Evolutionary conservation across 495 filamentous ascomycete genomes (phyloP).

Genomic region (Sphaerosporella brunnea): DNA sequence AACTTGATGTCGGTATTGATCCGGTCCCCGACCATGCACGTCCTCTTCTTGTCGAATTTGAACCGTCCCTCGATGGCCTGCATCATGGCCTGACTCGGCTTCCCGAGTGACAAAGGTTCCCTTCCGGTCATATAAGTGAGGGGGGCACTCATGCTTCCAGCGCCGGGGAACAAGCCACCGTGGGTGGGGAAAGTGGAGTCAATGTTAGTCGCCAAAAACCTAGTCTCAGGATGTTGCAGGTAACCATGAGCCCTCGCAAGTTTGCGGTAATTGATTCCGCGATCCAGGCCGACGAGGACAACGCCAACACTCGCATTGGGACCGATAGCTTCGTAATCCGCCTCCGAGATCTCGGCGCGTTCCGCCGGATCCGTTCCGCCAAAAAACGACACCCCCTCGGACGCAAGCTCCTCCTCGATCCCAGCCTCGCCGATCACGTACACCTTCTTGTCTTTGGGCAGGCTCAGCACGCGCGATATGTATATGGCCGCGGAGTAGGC

Average conservation of each 20-base stretch:
- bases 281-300: conserved; percentile 78
- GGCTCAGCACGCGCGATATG: conserved; percentile 75
- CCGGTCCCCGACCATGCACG: conserved; percentile 94
- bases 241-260: conserved; percentile 69
- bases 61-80: conserved; percentile 95
- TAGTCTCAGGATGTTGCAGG: conserved; percentile 54
- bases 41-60: conserved; percentile 57
- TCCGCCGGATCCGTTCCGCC: conserved; percentile 74
- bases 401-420: conserved; percentile 70
- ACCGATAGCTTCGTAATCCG: conserved; percentile 62
- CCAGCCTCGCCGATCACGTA: conserved; percentile 83
- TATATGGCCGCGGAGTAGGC: conserved; percentile 91
- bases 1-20: conserved; percentile 93
- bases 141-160: conserved; percentile 64
- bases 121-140: conserved; percentile 54
- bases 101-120: conserved; percentile 64
- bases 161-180: conserved; percentile 72
- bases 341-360: conserved; percentile 54
- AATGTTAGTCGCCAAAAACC: conserved; percentile 83
- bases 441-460: conserved; percentile 71
- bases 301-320: conserved; percentile 62
- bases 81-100: conserved; percentile 98
- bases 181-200: conserved; percentile 73
- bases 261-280: conserved; percentile 89
- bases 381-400: conserved; percentile 60